Conservation (phyloP, 139 green algal species). For the Nannochloris sp. region DNA sequence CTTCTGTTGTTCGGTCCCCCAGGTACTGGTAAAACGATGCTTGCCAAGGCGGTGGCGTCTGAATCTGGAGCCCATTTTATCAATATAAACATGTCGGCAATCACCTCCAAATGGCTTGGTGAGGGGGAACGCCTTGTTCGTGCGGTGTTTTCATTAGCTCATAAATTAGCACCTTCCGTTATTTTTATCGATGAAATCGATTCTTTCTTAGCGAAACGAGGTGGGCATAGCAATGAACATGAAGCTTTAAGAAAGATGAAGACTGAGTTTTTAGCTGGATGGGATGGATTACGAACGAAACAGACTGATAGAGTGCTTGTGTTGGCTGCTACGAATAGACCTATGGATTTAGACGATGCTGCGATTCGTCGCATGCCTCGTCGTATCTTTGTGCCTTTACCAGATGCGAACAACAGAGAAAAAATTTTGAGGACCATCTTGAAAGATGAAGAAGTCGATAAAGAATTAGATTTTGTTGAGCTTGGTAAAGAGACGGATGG, state of each 20-base stretch:
- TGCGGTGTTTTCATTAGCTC: constrained; percentile 55
- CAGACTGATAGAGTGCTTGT: constrained; percentile 81
- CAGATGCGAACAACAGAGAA: constrained; percentile 56
- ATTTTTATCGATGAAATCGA: constrained; percentile 99
- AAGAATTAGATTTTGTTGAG: constrained; percentile 26
- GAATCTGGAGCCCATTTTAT: constrained; percentile 83
- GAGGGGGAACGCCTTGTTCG: constrained; percentile 5
- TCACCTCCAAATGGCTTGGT: constrained; percentile 45
- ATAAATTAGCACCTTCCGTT: constrained; percentile 76
- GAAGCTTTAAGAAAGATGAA: constrained; percentile 69
- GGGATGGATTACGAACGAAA: constrained; percentile 59
- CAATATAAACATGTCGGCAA: constrained; percentile 53
- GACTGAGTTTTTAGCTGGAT: constrained; percentile 65
- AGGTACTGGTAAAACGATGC: constrained; percentile 84
- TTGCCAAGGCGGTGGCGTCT: constrained; percentile 88
- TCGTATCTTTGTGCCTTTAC: constrained; percentile 68
- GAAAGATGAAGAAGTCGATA: constrained; percentile 31
- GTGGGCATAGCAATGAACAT: constrained; percentile 43
- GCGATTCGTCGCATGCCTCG: constrained; percentile 86
- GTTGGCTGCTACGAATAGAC: constrained; percentile 88
- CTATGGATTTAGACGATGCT: constrained; percentile 56
- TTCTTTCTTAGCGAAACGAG: constrained; percentile 44
- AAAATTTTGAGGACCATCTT: constrained; percentile 68
- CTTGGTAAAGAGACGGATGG: constrained; percentile 35
- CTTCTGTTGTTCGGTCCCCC: constrained; percentile 77